Base-by-base conservation (phyloP, 208 protist species). In the Porcisia hertigi region DNA sequence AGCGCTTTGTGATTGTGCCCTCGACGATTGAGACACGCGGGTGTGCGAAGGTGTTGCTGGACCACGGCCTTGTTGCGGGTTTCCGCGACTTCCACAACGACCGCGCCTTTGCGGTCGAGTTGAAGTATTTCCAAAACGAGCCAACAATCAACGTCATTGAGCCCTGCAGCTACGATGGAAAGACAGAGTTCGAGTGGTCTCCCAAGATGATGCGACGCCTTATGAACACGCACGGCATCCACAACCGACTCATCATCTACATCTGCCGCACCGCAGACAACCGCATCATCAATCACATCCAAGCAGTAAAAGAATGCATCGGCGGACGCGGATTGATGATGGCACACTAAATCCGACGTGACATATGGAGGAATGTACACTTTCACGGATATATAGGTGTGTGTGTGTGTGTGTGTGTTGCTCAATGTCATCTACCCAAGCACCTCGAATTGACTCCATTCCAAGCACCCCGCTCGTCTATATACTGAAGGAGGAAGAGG, bases 81-180 rank as follows among this genome's bases (percentile, higher is more conserved):
- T 96, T 97, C 77, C 92, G 94, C 39, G 94, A 97, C 77, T 97
- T 97, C 79, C 91, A 96, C 84, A 97, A 97, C 76, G 91, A 96
- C 73, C 90, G 92, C 34, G 94, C 94, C 69, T 97, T 97, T 69
- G 94, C 91, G 1, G 90, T 97, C 59, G 94, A 97, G 84, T 76
- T 97, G 47, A 97, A 97, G 77, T 97, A 97, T 82, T 97, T 96
- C 71, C 92, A 96, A 76, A 92, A 90, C 54, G 91, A 94, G 43
- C 87, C 91, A 18, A 96, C 92, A 5, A 92, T 97, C 76, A 92
- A 93, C 64, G 85, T 95, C 57, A 95, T 97, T 83, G 92, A 95
- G 82, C 91, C 94, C 14, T 94, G 92, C 77, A 87, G 85, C 52
- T 96, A 93, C 80, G 92, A 96, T 67, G 91, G 91, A 43, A 93